Evolutionary conservation across 2,329 filamentous ascomycete species (phyloP), one percentile per base, ranked within the genome.

Genomic region (Claviceps sp.): DNA sequence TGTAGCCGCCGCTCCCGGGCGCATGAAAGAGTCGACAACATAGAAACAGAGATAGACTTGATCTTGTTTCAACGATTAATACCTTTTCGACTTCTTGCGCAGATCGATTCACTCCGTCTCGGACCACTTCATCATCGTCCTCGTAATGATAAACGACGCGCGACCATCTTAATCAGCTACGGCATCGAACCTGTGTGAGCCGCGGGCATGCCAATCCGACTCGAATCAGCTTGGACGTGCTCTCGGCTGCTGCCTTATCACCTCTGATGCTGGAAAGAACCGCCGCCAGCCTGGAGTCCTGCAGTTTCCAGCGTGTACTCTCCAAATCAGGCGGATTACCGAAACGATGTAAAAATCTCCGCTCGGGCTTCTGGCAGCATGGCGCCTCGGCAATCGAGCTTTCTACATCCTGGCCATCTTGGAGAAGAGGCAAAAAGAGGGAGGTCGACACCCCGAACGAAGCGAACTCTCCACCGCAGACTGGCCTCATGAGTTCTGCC

Each of bases 211-310:
- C 55, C 51, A 49, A 54, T 54, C 46, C 38, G 30, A 54, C 38
- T 50, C 20, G 42, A 45, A 44, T 6, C 45, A 53, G 50, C 52
- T 48, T 51, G 49, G 48, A 54, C 54, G 34, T 59, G 58, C 50
- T 52, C 44, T 52, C 43, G 47, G 51, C 36, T 52, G 22, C 36
- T 52, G 22, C 53, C 47, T 46, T 36, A 50, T 47, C 50, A 52
- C 54, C 54, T 51, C 70, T 67, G 64, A 78, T 80, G 76, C 73
- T 80, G 60, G 77, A 80, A 70, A 74, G 76, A 71, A 77, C 76
- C 52, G 74, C 75, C 42, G 71, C 72, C 55, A 71, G 69, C 64
- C 65, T 80, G 65, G 77, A 80, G 72, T 72, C 76, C 64, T 74
- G 74, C 68, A 70, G 70, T 58, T 67, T 79, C 62, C 74, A 75